A percentile compares a stretch with the other conserved stretches of the same genome.
phyloP scores from a whole-genome alignment of 129 eudicot species.

The Cynara cardunculus region DNA sequence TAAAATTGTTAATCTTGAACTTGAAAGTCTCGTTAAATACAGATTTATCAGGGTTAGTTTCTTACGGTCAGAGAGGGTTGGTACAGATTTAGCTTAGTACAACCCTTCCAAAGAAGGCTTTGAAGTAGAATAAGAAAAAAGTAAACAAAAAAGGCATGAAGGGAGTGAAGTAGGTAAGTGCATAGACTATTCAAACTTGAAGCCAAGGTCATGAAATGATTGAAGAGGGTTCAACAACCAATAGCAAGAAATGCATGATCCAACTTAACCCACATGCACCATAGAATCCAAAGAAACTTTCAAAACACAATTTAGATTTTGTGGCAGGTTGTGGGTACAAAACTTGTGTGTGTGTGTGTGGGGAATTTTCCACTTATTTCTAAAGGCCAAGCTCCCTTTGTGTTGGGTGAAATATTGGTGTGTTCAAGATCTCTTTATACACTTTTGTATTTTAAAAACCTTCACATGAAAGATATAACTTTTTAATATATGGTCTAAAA shows the following conservation, averaged over 20 bases:
- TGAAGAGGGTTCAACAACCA: slow-evolving; percentile 45
- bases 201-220: slow-evolving; percentile 40
- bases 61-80: too few species aligned
- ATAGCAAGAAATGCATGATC: slow-evolving; percentile 51
- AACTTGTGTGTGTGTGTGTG: neutral
- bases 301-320: slow-evolving; percentile 27
- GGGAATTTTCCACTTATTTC: neutral
- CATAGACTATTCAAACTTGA: slow-evolving; percentile 33
- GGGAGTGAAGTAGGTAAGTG: slow-evolving; percentile 26
- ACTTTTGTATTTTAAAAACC: neutral
- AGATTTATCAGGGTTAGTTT: too few species aligned
- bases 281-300: slow-evolving; percentile 33
- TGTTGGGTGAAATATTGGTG: slow-evolving; percentile 42
- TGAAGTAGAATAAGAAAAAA: neutral
- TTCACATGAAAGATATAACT: slow-evolving; percentile 2
- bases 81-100: too few species aligned
- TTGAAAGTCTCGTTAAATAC: neutral
- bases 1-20: neutral
- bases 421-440: slow-evolving; percentile 26
- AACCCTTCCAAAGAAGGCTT: too few species aligned
- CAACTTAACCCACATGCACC: slow-evolving; percentile 37
- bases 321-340: slow-evolving; percentile 28
- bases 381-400: slow-evolving; percentile 18
- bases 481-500: neutral
- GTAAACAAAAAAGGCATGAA: neutral